A percentile compares a stretch with the other conserved stretches of the same genome.
Evolutionary conservation across 345 rosid genomes (phyloP).

Genomic region (Brassica juncea): DNA sequence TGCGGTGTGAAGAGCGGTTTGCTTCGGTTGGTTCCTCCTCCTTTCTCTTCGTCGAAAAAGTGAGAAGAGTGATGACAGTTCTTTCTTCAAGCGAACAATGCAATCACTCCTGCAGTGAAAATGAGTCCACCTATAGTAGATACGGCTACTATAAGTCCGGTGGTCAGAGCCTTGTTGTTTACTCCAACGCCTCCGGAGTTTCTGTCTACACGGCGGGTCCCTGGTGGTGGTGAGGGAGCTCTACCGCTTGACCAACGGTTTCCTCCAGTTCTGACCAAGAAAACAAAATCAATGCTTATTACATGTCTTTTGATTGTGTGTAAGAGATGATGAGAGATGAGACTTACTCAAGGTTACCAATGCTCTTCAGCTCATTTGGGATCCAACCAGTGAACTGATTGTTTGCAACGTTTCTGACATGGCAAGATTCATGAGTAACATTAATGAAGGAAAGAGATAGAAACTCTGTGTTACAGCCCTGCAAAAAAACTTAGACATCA

Average conservation of each 20-base stretch:
- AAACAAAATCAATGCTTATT: constrained; percentile 1
- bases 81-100: constrained; percentile 44
- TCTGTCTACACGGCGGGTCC: constrained; percentile 42
- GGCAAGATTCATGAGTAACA: constrained; percentile 13
- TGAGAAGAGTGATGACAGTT: constrained; percentile 57
- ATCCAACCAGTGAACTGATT: constrained; percentile 89
- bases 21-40: constrained; percentile 53
- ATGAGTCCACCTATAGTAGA: constrained; percentile 54
- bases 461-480: constrained; percentile 7
- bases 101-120: constrained; percentile 43
- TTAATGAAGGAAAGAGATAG: background rate
- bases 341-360: constrained; percentile 64
- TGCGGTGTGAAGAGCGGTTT: constrained; percentile 42
- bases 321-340: constrained; percentile 13
- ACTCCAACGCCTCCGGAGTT: constrained; percentile 19
- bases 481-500: constrained; percentile 59
- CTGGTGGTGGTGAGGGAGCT: constrained; percentile 90
- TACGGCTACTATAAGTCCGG: constrained; percentile 48
- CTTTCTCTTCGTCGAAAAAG: constrained; percentile 79
- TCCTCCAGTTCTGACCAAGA: constrained; percentile 65
- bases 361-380: constrained; percentile 64
- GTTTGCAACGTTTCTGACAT: constrained; percentile 71
- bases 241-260: constrained; percentile 71
- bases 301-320: constrained; percentile 9
- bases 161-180: constrained; percentile 34